Conservation (phyloP, 495 filamentous ascomycete species). For the Penicillium crystallinum region DNA sequence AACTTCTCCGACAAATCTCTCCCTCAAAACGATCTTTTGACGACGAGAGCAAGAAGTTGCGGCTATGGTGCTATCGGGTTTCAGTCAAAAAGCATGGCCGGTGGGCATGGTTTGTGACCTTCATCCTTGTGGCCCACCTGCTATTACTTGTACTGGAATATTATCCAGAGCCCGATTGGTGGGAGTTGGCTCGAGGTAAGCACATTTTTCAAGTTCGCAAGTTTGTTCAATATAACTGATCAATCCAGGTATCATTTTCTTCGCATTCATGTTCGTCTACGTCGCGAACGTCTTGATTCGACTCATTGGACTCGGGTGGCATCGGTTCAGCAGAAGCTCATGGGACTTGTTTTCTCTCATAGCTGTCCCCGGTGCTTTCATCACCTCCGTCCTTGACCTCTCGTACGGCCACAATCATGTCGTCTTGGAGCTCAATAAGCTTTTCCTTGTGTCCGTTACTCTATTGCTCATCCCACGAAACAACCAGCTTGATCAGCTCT, state of each 20-base stretch:
- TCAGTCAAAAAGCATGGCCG: slow-evolving; percentile 91
- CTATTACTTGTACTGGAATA: slow-evolving; percentile 80
- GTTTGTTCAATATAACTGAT: slow-evolving; percentile 3
- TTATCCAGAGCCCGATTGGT: slow-evolving; percentile 62
- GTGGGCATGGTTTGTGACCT: slow-evolving; percentile 81
- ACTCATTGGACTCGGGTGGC: slow-evolving; percentile 86
- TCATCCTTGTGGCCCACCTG: slow-evolving; percentile 74
- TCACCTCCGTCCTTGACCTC: slow-evolving; percentile 65
- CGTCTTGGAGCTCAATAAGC: slow-evolving; percentile 79
- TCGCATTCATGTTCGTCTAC: slow-evolving; percentile 81
- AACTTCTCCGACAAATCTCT: slow-evolving; percentile 86
- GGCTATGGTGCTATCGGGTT: slow-evolving; percentile 88
- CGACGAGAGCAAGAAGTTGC: slow-evolving; percentile 67
- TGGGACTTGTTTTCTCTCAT: slow-evolving; percentile 92
- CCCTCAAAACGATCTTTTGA: slow-evolving; percentile 83
- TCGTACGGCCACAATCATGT: slow-evolving; percentile 47
- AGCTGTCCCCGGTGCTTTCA: slow-evolving; percentile 76
- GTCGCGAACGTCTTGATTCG: slow-evolving; percentile 79
- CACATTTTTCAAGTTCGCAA: not conserved
- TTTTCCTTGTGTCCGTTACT: slow-evolving; percentile 86
- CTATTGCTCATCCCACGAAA: slow-evolving; percentile 93
- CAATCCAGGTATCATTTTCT: slow-evolving; percentile 60
- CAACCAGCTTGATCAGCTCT: slow-evolving; percentile 95
- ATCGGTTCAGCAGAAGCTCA: slow-evolving; percentile 83
- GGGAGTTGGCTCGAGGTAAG: slow-evolving; percentile 58